These are phyloP conservation scores for Pyrenula massariospora DNA, from an alignment of 495 filamentous ascomycete genomes.

Conservation along the genomic window DNA sequence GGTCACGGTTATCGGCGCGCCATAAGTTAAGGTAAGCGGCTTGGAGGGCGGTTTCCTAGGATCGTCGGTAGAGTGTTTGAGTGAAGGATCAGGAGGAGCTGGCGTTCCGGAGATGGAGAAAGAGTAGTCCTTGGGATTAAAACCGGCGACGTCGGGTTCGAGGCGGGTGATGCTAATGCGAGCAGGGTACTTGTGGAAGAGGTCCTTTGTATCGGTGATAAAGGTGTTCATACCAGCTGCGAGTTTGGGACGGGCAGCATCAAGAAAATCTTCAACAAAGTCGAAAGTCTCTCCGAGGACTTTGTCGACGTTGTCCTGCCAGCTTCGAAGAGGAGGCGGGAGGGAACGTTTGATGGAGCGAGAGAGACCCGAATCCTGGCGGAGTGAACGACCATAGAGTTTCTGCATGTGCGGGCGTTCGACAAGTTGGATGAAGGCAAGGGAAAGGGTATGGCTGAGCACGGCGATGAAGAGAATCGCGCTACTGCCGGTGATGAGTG, in stretches of 20 bases:
- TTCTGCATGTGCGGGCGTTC: constrained; percentile 99
- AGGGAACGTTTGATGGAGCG: constrained; percentile 80
- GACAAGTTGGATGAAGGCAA: constrained; percentile 85
- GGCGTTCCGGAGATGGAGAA: constrained; percentile 58
- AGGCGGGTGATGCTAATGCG: constrained; percentile 76
- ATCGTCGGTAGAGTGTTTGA: constrained; percentile 26
- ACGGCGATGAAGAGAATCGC: constrained; percentile 76
- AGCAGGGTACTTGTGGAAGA: constrained; percentile 86
- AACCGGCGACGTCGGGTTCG: constrained; percentile 65
- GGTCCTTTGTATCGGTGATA: constrained; percentile 72
- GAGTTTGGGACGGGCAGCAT: constrained; percentile 76
- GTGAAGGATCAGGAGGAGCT: constrained; percentile 34
- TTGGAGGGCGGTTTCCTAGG: constrained; percentile 41
- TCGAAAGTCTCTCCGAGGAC: constrained; percentile 74
- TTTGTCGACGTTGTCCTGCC: constrained; percentile 77
- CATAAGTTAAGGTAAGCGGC: constrained; percentile 76
- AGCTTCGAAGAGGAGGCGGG: constrained; percentile 64
- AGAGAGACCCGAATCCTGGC: constrained; percentile 79
- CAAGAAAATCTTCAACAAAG: constrained; percentile 82
- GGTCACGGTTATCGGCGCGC: constrained; percentile 76
- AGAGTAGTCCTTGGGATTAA: constrained; percentile 71
- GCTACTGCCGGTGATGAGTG: constrained; percentile 78
- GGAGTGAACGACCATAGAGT: constrained; percentile 74
- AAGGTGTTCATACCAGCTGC: constrained; percentile 78
- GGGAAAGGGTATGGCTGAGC: constrained; percentile 69